Percentiles rank a stretch among this genome's conserved stretches.
Evolutionary conservation across 768 basidiomycete genomes (phyloP).

Genomic region (Leccinellum rugosiceps): DNA sequence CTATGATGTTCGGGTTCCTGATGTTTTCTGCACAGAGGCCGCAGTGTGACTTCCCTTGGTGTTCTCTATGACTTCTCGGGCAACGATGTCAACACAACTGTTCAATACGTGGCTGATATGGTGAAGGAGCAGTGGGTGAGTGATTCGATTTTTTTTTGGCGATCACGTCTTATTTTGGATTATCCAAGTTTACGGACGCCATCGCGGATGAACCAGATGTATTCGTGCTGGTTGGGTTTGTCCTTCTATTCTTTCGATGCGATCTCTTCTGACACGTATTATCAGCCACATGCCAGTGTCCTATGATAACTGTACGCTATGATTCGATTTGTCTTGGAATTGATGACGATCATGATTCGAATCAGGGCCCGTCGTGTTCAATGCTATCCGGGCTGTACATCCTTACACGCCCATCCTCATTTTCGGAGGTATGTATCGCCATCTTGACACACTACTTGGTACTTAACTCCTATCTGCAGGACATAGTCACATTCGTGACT

Average conservation of each 20-base stretch:
- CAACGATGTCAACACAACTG: conserved; percentile 67
- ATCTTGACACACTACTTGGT: background rate
- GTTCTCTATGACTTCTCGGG: conserved; percentile 76
- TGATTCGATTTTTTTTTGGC: background rate
- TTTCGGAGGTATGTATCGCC: conserved; percentile 55
- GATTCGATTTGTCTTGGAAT: background rate
- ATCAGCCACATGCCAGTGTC: conserved; percentile 80
- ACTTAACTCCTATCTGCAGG: conserved; percentile 33
- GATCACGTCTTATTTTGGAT: background rate
- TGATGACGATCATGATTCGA: background rate
- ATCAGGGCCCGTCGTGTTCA: conserved; percentile 67
- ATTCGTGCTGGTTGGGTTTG: conserved; percentile 68
- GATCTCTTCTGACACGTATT: background rate
- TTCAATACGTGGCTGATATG: conserved; percentile 72
- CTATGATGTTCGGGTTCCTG: background rate
- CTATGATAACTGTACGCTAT: conserved; percentile 56
- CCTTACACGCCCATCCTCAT: conserved; percentile 74
- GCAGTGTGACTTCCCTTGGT: conserved; percentile 75
- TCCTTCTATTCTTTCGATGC: background rate
- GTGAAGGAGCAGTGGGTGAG: conserved; percentile 75
- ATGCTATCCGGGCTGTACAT: conserved; percentile 72
- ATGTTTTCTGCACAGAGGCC: conserved; percentile 41
- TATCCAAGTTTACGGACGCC: conserved; percentile 64
- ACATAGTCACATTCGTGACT: conserved; percentile 41
- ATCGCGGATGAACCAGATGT: conserved; percentile 80